Evolutionary conservation across 345 rosid species (phyloP).

Genomic region (Hevea brasiliensis): DNA sequence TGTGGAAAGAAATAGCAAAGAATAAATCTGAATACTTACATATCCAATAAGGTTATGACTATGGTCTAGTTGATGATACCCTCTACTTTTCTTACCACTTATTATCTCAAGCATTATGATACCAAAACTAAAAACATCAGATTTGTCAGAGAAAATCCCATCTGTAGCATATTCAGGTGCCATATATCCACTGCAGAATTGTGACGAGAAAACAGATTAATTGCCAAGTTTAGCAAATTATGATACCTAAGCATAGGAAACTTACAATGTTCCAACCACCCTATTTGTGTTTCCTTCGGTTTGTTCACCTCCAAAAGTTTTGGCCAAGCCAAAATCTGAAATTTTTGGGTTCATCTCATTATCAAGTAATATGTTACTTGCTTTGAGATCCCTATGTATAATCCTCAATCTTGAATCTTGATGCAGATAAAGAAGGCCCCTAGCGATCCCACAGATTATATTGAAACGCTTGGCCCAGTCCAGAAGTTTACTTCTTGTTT

Average conservation of each 20-base stretch:
- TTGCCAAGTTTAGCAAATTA: background rate
- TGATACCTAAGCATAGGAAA: background rate
- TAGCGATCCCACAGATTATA: slow-evolving; percentile 7
- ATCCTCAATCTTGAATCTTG: slow-evolving; percentile 22
- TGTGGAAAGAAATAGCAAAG: too few species aligned
- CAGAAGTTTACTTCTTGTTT: slow-evolving; percentile 3
- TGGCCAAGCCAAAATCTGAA: slow-evolving; percentile 20
- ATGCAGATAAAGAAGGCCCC: slow-evolving; percentile 22
- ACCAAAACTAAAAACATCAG: slow-evolving; percentile 25
- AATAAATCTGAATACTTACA: background rate
- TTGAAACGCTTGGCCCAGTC: slow-evolving; percentile 16
- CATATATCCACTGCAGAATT: slow-evolving; percentile 19
- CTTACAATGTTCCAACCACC: slow-evolving; percentile 16
- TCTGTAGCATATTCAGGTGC: slow-evolving; percentile 19
- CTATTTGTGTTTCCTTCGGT: slow-evolving; percentile 16
- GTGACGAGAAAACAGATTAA: background rate
- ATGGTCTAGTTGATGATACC: slow-evolving; percentile 12
- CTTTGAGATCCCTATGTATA: slow-evolving; percentile 22
- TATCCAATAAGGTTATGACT: slow-evolving; percentile 20
- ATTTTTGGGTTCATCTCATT: slow-evolving; percentile 14
- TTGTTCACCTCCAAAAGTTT: background rate
- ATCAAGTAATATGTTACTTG: slow-evolving; percentile 18
- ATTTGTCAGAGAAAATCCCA: slow-evolving; percentile 24
- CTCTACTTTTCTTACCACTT: slow-evolving; percentile 15
- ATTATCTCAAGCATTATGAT: slow-evolving; percentile 19